Conservation (phyloP, 2,329 filamentous ascomycete species). For the Blastomyces emzantsi region DNA sequence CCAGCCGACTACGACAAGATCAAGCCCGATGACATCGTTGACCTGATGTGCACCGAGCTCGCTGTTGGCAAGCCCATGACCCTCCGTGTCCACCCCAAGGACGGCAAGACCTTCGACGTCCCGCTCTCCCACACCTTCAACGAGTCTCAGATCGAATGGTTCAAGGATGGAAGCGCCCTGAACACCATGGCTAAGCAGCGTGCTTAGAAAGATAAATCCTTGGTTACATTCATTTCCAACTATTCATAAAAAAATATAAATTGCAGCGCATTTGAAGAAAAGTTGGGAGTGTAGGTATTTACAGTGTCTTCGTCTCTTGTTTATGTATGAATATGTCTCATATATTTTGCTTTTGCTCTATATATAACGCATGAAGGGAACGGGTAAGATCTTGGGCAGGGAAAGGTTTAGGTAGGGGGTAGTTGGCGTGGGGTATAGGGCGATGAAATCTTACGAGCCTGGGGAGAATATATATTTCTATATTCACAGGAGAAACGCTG, state of each 20-base stretch:
- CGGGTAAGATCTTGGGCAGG: background rate
- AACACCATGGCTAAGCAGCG: conserved; percentile 91
- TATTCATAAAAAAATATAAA: background rate
- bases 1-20: conserved; percentile 98
- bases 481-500: background rate
- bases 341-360: background rate
- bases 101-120: conserved; percentile 71
- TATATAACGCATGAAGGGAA: background rate
- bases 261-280: background rate
- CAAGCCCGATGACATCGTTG: conserved; percentile 82
- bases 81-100: conserved; percentile 82
- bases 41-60: conserved; percentile 80
- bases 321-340: conserved; percentile 5
- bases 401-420: background rate
- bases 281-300: background rate
- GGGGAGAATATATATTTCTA: background rate
- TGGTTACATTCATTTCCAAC: background rate
- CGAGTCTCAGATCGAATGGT: conserved; percentile 96
- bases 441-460: background rate
- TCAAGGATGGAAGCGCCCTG: conserved; percentile 92
- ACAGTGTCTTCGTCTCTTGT: background rate
- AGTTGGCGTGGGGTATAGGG: background rate
- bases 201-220: conserved; percentile 6
- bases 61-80: conserved; percentile 89
- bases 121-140: conserved; percentile 95